A percentile compares a stretch with the other conserved stretches of the same genome.
These are phyloP conservation scores for Ophiostoma perfectum DNA, from an alignment of 2,329 filamentous ascomycete species.

Conservation along the genomic window DNA sequence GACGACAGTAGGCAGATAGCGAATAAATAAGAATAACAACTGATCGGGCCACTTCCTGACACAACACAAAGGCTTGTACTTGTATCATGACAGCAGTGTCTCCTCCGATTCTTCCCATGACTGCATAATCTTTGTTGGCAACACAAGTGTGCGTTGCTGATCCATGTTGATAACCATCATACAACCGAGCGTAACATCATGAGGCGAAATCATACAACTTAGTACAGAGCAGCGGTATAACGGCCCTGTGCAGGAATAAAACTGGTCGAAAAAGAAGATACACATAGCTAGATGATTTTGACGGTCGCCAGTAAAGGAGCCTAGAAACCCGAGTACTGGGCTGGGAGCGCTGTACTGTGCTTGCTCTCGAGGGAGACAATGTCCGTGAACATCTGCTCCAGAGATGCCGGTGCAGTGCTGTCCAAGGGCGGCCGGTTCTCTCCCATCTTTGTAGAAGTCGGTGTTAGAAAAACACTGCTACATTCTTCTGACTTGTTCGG, in stretches of 20 bases:
- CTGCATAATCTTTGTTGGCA: background rate
- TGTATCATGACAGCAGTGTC: too few relatives aligned
- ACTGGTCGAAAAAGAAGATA: constrained; percentile 4
- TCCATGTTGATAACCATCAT: background rate
- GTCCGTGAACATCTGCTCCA: constrained; percentile 31
- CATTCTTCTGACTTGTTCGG: constrained; percentile 26
- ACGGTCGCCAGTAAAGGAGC: too few relatives aligned
- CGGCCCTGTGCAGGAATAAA: background rate
- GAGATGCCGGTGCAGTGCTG: constrained; percentile 29
- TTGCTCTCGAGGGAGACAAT: constrained; percentile 23
- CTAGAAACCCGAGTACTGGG: constrained; percentile 20
- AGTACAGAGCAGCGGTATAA: background rate
- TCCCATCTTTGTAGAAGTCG: constrained; percentile 34
- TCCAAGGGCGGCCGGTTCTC: constrained; percentile 42
- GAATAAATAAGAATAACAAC: constrained; percentile 18
- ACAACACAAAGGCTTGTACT: too few relatives aligned
- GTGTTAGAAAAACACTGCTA: constrained; percentile 24
- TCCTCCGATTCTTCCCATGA: background rate
- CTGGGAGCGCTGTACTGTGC: constrained; percentile 21
- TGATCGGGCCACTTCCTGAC: background rate
- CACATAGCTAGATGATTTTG: background rate
- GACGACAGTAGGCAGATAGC: constrained; percentile 20
- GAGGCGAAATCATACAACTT: constrained; percentile 12
- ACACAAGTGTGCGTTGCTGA: background rate
- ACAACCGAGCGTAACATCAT: background rate